Percentiles rank a stretch among this genome's conserved stretches.
These are phyloP conservation scores for Penicillium ochrochloron DNA, from an alignment of 495 filamentous ascomycete genomes.

Conservation along the genomic window DNA sequence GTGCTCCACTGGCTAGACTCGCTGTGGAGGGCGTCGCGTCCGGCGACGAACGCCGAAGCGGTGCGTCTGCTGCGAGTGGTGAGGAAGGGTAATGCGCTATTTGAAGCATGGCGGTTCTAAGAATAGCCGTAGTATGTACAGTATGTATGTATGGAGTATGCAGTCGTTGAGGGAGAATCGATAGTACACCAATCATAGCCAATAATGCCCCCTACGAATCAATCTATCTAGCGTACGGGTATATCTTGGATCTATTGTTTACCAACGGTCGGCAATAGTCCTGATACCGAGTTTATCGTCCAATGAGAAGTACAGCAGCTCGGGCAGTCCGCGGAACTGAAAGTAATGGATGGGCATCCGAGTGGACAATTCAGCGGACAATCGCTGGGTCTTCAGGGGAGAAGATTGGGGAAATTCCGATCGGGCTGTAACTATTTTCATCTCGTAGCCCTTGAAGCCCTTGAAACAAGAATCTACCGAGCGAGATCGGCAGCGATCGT, in stretches of 20 bases:
- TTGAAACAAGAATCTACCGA: slow-evolving; percentile 8
- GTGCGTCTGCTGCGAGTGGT: slow-evolving; percentile 39
- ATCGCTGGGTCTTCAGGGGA: slow-evolving; percentile 14
- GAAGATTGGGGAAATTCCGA: slow-evolving; percentile 8
- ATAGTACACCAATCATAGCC: not conserved
- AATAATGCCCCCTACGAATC: not conserved
- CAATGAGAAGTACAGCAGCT: slow-evolving; percentile 11
- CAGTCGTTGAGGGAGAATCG: slow-evolving; percentile 1
- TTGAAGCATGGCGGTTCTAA: slow-evolving; percentile 50
- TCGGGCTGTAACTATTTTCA: not conserved
- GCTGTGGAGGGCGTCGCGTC: slow-evolving; percentile 40
- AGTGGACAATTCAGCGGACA: slow-evolving; percentile 24
- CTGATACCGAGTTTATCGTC: slow-evolving; percentile 1
- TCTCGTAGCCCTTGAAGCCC: slow-evolving; percentile 14
- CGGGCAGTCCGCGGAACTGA: slow-evolving; percentile 25
- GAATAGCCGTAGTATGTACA: slow-evolving; percentile 1
- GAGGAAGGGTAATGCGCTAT: slow-evolving; percentile 38
- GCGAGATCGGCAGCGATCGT: slow-evolving; percentile 14
- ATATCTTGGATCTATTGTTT: not conserved
- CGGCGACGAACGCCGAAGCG: slow-evolving; percentile 34
- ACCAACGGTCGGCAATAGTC: not conserved
- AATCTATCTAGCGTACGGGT: not conserved
- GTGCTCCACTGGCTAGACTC: slow-evolving; percentile 66
- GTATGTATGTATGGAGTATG: not conserved
- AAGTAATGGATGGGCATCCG: slow-evolving; percentile 26